Evolutionary conservation across 108 stramenopile genomes (phyloP), one percentile per base, ranked within the genome.

Genomic region (Nannochloropsis oceanica): DNA sequence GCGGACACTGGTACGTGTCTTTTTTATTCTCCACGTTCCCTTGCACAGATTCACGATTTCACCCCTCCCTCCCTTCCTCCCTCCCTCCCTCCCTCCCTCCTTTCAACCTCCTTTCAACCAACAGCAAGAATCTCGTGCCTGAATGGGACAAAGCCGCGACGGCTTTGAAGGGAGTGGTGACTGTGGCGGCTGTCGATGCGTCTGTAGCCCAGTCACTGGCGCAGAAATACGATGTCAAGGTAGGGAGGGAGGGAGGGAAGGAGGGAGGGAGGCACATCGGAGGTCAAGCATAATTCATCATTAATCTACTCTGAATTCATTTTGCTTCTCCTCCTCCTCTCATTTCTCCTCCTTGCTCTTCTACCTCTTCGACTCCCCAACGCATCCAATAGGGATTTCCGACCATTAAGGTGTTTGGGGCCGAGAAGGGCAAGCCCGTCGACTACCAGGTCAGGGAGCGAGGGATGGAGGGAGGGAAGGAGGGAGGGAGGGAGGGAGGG

Each of bases 111-210:
- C 73, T 11, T 79, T 26, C 83, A 27, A 12, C 59, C 2, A 89
- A 90, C 85, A 90, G 91, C 86, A 91, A 89, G 73, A 84, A 80
- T 79, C 84, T 91, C 20, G 82, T 83, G 79, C 27, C 85, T 12
- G 91, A 91, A 80, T 91, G 85, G 81, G 88, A 91, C 25, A 89
- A 89, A 50, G 88, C 91, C 2, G 91, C 91, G 50, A 59, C 27
- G 27, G 59, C 44, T 8, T 85, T 91, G 27, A 90, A 91, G 50
- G 91, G 91, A 10, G 90, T 91, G 12, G 91, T 88, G 26, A 89
- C 86, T 11, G 82, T 91, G 25, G 91, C 84, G 18, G 89, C 91
- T 10, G 84, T 87, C 46, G 86, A 87, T 80, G 86, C 86, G 3
- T 82, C 86, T 12, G 42, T 25, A 13, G 24, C 82, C 24, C 44